Conservation (phyloP, 1,139 yeast genomes). For the Saccharomyces hybrid region DNA sequence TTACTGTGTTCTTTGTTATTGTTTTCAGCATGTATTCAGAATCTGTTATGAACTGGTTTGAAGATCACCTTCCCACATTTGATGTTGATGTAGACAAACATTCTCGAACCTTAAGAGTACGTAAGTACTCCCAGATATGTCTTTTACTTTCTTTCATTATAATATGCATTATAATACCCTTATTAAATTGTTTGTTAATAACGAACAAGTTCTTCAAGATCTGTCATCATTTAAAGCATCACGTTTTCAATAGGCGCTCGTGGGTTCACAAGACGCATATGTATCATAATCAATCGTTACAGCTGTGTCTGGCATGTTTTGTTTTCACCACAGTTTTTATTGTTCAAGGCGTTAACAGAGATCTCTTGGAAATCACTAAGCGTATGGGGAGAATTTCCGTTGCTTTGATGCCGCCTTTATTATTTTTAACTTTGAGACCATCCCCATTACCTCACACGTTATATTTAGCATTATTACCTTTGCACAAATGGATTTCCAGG, state of each 20-base stretch:
- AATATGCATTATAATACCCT: conserved; percentile 22
- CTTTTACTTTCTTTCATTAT: conserved; percentile 10
- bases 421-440: conserved; percentile 57
- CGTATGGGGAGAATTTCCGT: conserved; percentile 50
- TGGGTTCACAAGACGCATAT: conserved; percentile 21
- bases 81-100: conserved; percentile 6
- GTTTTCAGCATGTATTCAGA: not conserved
- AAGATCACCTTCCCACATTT: conserved; percentile 8
- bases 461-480: conserved; percentile 47
- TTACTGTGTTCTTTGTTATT: not conserved
- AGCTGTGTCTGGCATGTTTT: conserved; percentile 18
- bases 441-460: conserved; percentile 46
- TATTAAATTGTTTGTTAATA: conserved; percentile 18
- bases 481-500: conserved; percentile 82
- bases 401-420: conserved; percentile 55
- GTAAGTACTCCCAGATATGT: conserved; percentile 6
- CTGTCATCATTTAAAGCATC: conserved; percentile 21
- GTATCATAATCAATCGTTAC: conserved; percentile 24
- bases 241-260: conserved; percentile 13
- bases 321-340: not conserved
- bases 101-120: conserved; percentile 5
- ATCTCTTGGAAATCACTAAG: conserved; percentile 28
- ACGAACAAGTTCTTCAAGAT: conserved; percentile 19
- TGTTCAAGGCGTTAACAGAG: conserved; percentile 7
- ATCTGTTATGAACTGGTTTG: not conserved